Evolutionary conservation across 257 asterid species (phyloP), one percentile per base, ranked within the genome.

Genomic region (Solanum gandarillasii): DNA sequence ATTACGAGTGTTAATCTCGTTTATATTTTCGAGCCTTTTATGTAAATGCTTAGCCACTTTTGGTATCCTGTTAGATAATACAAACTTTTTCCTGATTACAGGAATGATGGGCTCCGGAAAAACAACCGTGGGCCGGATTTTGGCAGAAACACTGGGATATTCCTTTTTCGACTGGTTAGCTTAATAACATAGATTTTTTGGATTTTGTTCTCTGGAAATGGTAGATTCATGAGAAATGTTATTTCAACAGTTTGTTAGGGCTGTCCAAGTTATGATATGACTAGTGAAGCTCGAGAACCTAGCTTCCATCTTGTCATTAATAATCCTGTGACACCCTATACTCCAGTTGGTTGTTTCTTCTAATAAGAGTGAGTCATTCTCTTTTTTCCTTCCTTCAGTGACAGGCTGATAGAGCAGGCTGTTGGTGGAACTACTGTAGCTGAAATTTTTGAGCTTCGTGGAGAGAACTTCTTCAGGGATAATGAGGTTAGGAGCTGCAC

Each of bases 51-150:
- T 46, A 29, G 23, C 87, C 75, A 32, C 18, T 86, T 70, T n/a
- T 21, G 60, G 34, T 70, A 21, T 52, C 83, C 16, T 38, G 81
- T 70, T 67, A 85, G 27, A 38, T 68, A 60, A 68, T 12, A 35
- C 18, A 52, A 52, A 27, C 36, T 52, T 65, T 79, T 84, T 81
- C 71, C 86, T 86, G 86, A 82, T 75, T 91, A 58, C 89, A 96
- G 98, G 99, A 88, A 93, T 96, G 99, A 96, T 96, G 98, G 99
- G 98, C 83, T 96, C 98, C 34, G 99, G 99, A 43, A 96, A 96
- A 94, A 95, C 99, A 32, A 97, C 99, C 9, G 96, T 97, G 38
- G 99, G 99, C 88, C 92, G 92, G 89, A 93, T 95, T 91, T 90
- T 97, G 92, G 91, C 99, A 6, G 95, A 93, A 90, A 92, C 95